A percentile compares a stretch with the other conserved stretches of the same genome.
These are phyloP conservation scores for Glonium stellatum DNA, from an alignment of 495 filamentous ascomycete genomes.

Conservation along the genomic window DNA sequence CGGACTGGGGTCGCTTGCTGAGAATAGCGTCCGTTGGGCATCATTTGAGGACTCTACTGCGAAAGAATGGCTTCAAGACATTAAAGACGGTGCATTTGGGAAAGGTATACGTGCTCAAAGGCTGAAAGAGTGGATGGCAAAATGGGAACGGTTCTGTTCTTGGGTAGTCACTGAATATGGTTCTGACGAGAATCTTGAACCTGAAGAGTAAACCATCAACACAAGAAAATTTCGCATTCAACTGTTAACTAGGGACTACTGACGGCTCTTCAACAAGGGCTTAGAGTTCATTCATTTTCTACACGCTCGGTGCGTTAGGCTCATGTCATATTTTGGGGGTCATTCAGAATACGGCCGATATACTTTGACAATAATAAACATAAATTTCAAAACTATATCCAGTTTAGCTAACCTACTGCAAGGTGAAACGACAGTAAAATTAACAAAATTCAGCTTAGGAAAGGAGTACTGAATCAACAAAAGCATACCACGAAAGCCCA, in stretches of 20 bases:
- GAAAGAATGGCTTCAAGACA: constrained; percentile 61
- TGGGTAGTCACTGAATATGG: constrained; percentile 83
- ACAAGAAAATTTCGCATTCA: background rate
- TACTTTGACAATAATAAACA: no score
- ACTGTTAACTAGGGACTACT: background rate
- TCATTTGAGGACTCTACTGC: constrained; percentile 70
- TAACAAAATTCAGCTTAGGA: no score
- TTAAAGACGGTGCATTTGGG: constrained; percentile 69
- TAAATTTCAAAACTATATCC: no score
- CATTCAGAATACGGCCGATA: no score
- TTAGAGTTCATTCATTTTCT: no score
- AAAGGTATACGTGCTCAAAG: constrained; percentile 61
- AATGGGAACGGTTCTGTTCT: constrained; percentile 86
- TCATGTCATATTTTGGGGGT: no score
- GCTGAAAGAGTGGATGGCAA: constrained; percentile 66
- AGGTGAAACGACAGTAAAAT: no score
- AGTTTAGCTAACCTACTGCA: no score
- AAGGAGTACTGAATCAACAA: no score
- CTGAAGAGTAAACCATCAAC: constrained; percentile 11
- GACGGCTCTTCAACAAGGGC: background rate
- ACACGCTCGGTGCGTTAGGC: no score
- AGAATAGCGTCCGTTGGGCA: constrained; percentile 88
- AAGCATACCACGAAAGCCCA: no score
- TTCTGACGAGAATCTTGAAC: constrained; percentile 29
- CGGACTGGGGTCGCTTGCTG: constrained; percentile 74